phyloP scores from a whole-genome alignment of 2,329 filamentous ascomycete genomes.

The Beauveria australis region DNA sequence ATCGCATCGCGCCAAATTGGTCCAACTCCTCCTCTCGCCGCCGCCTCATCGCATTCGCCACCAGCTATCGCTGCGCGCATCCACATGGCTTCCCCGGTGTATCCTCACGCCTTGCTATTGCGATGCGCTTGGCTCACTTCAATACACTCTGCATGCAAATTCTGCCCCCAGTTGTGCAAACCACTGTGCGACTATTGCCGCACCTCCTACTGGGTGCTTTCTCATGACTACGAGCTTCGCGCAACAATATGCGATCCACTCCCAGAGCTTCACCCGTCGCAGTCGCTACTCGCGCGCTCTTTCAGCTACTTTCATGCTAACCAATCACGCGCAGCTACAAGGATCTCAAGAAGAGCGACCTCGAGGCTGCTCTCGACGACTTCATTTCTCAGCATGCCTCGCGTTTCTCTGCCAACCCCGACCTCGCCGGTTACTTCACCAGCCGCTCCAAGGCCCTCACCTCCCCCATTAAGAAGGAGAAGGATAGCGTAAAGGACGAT shows the following conservation, averaged over 20 bases:
- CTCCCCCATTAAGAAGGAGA: constrained; percentile 55
- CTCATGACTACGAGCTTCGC: not conserved
- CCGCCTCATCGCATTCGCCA: not conserved
- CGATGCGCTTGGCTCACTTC: not conserved
- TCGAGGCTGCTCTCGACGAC: constrained; percentile 67
- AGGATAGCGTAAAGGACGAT: constrained; percentile 29
- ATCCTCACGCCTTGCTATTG: not conserved
- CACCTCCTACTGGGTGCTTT: not conserved
- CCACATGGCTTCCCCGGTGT: not conserved
- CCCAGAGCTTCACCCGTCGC: not conserved
- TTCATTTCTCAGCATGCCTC: constrained; percentile 62
- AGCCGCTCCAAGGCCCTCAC: constrained; percentile 50
- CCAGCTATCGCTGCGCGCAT: not conserved
- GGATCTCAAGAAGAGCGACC: constrained; percentile 66
- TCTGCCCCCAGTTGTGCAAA: not conserved
- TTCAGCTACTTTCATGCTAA: not conserved
- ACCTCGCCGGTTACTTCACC: constrained; percentile 68
- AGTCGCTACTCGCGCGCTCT: not conserved
- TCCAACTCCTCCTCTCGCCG: not conserved
- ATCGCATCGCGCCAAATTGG: constrained; percentile 2
- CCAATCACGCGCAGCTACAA: constrained; percentile 46
- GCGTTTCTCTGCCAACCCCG: constrained; percentile 53
- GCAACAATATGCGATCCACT: not conserved
- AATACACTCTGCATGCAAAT: not conserved
- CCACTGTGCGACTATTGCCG: not conserved